These are phyloP conservation scores for Paxillus involutus DNA, from an alignment of 768 basidiomycete species.

Conservation along the genomic window DNA sequence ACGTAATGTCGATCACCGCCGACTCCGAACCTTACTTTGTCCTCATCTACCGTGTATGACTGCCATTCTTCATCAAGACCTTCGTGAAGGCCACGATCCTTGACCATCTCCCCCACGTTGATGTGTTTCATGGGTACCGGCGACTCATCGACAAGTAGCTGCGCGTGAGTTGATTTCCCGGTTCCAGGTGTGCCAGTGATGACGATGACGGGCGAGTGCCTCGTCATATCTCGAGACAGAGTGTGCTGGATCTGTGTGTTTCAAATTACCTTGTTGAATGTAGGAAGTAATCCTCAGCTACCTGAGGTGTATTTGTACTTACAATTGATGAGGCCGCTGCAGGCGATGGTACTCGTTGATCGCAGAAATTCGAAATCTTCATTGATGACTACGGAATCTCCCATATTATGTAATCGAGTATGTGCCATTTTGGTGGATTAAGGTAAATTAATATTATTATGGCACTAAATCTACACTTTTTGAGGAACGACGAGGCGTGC, in stretches of 20 bases:
- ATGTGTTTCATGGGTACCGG: conserved; percentile 73
- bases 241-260: too few relatives aligned
- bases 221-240: conserved; percentile 6
- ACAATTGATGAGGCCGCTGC: too few relatives aligned
- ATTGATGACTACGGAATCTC: too few relatives aligned
- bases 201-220: conserved; percentile 64
- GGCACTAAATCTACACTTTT: conserved; percentile 5
- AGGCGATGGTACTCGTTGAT: too few relatives aligned
- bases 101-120: conserved; percentile 90
- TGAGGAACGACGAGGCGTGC: neutral
- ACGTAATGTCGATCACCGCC: neutral
- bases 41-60: conserved; percentile 91
- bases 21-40: conserved; percentile 62
- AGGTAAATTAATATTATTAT: too few relatives aligned
- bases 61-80: conserved; percentile 95
- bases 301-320: too few relatives aligned
- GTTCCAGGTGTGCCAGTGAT: conserved; percentile 95
- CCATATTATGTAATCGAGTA: too few relatives aligned
- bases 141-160: conserved; percentile 74
- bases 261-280: too few relatives aligned
- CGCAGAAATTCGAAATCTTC: too few relatives aligned
- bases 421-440: too few relatives aligned
- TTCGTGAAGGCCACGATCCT: conserved; percentile 77
- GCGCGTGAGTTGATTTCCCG: conserved; percentile 92
- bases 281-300: too few relatives aligned